phyloP scores from a whole-genome alignment of 2,329 filamentous ascomycete species.

The Myriosclerotinia scirpicola region DNA sequence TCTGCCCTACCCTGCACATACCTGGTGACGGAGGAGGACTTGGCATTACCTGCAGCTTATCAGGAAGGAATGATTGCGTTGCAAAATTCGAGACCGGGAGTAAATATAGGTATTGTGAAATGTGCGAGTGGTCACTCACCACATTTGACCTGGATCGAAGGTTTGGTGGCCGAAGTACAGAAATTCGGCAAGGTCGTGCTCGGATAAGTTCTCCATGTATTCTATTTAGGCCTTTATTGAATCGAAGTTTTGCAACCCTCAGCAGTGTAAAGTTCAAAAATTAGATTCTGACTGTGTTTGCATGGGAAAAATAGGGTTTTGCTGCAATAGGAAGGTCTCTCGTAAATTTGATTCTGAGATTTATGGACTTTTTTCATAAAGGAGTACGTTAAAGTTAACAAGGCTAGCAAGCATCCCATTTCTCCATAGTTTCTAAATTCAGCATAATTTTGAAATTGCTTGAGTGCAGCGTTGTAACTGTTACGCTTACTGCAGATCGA shows the following conservation, averaged over 20 bases:
- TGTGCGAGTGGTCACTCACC: conserved; percentile 9
- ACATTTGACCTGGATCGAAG: conserved; percentile 10
- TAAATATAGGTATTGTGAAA: conserved; percentile 7
- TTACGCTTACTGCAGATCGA: neutral
- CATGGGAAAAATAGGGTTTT: neutral
- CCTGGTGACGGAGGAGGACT: conserved; percentile 24
- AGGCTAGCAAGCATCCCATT: neutral
- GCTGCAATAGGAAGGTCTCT: neutral
- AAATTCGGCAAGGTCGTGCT: neutral
- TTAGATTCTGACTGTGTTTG: neutral
- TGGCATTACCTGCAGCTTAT: conserved; percentile 19
- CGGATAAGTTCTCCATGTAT: neutral
- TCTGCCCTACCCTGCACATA: conserved; percentile 20
- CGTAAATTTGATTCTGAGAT: neutral
- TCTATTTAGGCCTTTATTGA: neutral
- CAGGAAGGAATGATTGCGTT: conserved; percentile 13
- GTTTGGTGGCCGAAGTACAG: neutral
- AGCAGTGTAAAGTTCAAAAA: neutral
- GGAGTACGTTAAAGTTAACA: neutral
- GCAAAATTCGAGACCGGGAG: conserved; percentile 4
- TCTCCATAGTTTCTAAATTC: neutral
- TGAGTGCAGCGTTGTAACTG: neutral
- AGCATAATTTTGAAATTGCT: neutral
- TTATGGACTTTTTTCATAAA: neutral
- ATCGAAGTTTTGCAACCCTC: neutral